A percentile compares a stretch with the other conserved stretches of the same genome.
Evolutionary conservation across 495 filamentous ascomycete genomes (phyloP).

Genomic region (Trichocladium antarcticum): DNA sequence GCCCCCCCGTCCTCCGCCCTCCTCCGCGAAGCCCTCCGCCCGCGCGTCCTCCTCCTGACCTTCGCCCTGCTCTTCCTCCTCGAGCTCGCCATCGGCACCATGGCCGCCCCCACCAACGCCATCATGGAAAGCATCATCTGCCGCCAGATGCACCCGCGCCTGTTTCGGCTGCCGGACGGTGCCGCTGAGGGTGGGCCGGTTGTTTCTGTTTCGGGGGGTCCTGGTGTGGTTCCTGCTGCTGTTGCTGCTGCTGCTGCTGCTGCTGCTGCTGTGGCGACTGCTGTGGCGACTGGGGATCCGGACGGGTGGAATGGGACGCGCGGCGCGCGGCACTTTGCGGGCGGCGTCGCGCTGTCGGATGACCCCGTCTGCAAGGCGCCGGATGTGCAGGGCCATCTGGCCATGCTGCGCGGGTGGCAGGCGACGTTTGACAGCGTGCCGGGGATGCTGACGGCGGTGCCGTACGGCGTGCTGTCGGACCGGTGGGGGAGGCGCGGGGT

Average conservation of each 20-base stretch:
- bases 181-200: no score
- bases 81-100: constrained; percentile 18
- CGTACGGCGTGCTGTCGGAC: constrained; percentile 29
- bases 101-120: constrained; percentile 16
- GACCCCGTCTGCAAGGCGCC: constrained; percentile 17
- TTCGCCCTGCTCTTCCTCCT: constrained; percentile 20
- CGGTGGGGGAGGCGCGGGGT: constrained; percentile 25
- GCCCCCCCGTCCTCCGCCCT: not conserved
- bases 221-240: no score
- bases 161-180: no score
- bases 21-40: constrained; percentile 13
- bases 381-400: constrained; percentile 25
- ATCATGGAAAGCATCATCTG: constrained; percentile 30
- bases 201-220: no score
- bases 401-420: constrained; percentile 26
- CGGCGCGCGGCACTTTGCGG: not conserved
- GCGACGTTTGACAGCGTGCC: constrained; percentile 22
- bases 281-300: no score
- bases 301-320: no score
- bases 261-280: no score
- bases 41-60: constrained; percentile 18
- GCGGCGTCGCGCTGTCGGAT: constrained; percentile 4
- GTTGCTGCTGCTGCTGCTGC: no score
- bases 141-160: constrained; percentile 22
- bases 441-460: constrained; percentile 20